phyloP scores from a whole-genome alignment of 2,329 filamentous ascomycete genomes.

The Fusarium mundagurra region DNA sequence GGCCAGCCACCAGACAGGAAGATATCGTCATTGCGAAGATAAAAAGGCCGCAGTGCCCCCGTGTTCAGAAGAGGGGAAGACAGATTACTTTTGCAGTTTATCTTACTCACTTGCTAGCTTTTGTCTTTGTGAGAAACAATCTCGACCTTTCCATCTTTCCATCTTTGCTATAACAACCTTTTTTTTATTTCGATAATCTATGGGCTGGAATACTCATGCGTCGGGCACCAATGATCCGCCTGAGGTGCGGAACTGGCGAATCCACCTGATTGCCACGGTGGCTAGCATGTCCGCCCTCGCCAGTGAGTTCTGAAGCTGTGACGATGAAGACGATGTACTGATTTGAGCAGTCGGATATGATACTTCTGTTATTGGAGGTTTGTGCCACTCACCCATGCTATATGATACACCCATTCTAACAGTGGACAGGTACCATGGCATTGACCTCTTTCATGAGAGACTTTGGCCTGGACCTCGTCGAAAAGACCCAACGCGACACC shows the following conservation, averaged over 20 bases:
- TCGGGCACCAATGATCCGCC: constrained; percentile 51
- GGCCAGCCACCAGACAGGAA: not conserved
- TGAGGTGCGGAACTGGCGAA: constrained; percentile 48
- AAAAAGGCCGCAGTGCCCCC: constrained; percentile 19
- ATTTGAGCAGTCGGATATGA: constrained; percentile 48
- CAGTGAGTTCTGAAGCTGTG: constrained; percentile 34
- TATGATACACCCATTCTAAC: fast-evolving
- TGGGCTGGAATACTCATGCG: constrained; percentile 47
- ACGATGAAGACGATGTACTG: not conserved
- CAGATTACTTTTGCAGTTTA: not conserved
- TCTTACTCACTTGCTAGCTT: not conserved
- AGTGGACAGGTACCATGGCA: constrained; percentile 46
- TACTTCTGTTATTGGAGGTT: constrained; percentile 51
- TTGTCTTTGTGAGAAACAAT: not conserved
- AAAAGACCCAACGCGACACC: constrained; percentile 44
- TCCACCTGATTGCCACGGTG: constrained; percentile 47
- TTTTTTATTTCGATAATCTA: constrained; percentile 23
- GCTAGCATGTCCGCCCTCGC: constrained; percentile 49
- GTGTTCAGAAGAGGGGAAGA: too few relatives aligned
- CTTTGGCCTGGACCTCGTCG: constrained; percentile 45
- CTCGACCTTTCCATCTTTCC: not conserved
- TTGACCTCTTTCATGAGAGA: constrained; percentile 50
- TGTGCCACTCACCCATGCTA: fast-evolving
- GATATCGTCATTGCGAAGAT: not conserved
- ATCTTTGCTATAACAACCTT: not conserved